Conservation (phyloP, 2,329 filamentous ascomycete genomes). For the Botrytis tulipae region DNA sequence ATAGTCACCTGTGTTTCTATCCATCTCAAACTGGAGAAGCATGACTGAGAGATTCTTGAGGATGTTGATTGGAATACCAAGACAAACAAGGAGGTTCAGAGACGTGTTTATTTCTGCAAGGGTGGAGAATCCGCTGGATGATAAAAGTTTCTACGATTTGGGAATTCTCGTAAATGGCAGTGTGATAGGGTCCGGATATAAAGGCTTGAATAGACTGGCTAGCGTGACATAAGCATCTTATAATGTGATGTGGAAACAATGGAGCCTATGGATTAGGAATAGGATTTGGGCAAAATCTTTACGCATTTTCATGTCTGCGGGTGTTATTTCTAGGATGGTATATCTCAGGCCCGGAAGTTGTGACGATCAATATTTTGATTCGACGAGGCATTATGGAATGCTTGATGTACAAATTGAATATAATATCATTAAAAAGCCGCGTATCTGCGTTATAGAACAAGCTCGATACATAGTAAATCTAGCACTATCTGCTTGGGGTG, state of each 20-base stretch:
- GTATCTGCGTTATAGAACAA: rapidly evolving
- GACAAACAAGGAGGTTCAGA: not conserved
- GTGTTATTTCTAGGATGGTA: not conserved
- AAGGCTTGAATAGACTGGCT: not conserved
- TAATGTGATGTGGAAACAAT: not conserved
- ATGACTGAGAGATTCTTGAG: not conserved
- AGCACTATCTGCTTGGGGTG: rapidly evolving
- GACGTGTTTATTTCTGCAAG: too few relatives aligned
- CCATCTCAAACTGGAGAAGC: not conserved
- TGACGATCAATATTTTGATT: too few relatives aligned
- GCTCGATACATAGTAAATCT: too few relatives aligned
- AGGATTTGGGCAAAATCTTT: too few relatives aligned
- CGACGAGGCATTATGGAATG: not conserved
- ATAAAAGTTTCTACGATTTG: not conserved
- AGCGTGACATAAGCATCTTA: too few relatives aligned
- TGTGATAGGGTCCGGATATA: not conserved
- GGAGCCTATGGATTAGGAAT: not conserved
- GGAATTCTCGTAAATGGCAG: not conserved
- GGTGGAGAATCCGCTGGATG: not conserved
- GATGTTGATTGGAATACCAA: not conserved
- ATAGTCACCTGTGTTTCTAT: not conserved
- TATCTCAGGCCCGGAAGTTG: not conserved
- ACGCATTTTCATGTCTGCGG: not conserved
- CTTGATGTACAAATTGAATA: not conserved
- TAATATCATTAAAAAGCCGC: not conserved